A percentile compares a stretch with the other conserved stretches of the same genome.
These are phyloP conservation scores for Botrytis galanthina DNA, from an alignment of 2,329 filamentous ascomycete genomes.

Conservation along the genomic window DNA sequence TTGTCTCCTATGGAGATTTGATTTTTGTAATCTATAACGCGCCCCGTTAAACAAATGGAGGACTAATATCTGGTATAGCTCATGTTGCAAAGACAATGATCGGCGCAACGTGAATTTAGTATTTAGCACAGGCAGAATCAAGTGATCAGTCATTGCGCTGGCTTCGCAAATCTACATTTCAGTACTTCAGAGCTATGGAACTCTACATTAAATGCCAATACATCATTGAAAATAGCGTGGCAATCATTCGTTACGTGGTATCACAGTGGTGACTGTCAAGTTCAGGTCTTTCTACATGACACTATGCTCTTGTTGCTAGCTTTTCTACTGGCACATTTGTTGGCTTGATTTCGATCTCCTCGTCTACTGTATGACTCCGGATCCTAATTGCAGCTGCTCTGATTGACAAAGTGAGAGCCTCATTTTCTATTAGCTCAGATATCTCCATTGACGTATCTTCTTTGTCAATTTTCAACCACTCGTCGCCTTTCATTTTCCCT, in stretches of 20 bases:
- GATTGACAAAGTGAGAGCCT: not conserved
- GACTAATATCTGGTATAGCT: not conserved
- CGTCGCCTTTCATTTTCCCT: not conserved
- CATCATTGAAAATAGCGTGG: not conserved
- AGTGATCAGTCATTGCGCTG: not conserved
- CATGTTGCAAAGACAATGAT: not conserved
- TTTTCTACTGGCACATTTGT: not conserved
- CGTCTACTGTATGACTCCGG: not conserved
- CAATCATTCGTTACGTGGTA: not conserved
- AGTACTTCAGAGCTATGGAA: not conserved
- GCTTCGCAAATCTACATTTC: not conserved
- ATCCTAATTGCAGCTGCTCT: not conserved
- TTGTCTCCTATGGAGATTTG: not conserved
- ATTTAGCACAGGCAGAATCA: not conserved
- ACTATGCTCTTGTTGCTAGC: not conserved
- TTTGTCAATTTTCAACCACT: not conserved
- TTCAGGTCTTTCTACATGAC: not conserved
- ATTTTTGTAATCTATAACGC: not conserved
- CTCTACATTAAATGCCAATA: not conserved
- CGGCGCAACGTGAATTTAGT: not conserved
- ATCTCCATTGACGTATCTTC: not conserved
- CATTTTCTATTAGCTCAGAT: not conserved
- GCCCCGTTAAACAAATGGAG: not conserved
- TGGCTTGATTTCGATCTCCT: not conserved
- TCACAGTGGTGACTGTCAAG: not conserved